Evolutionary conservation across 2,329 filamentous ascomycete genomes (phyloP), one percentile per base, ranked within the genome.

Genomic region (Microsporum ferrugineum): DNA sequence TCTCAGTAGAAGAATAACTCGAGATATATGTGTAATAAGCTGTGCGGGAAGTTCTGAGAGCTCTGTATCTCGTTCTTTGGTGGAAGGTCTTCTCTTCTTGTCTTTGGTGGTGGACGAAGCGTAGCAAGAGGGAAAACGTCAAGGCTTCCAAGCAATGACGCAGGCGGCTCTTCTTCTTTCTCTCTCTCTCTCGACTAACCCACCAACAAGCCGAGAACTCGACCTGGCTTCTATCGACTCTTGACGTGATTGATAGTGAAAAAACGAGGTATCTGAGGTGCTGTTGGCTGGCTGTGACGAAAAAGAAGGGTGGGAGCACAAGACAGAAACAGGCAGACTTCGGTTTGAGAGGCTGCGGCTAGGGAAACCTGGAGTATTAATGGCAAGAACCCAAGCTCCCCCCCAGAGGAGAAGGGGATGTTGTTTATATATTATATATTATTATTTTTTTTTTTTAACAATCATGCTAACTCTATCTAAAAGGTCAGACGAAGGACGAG

Each of bases 401-500:
- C 17, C 17, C 17, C 17, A 23, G 14, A 43, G n/a, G 39, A n/a
- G 39, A 43, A 23, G 45, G 17, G 7, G 45, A 12, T 14, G 45
- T 33, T 51, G 14, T 51, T 51, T 29, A 34, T 55, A 36, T 23
- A 55, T 27, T 51, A 3, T 27, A 23, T 51, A 12, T 6, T 51
- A 12, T 6, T 31, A 23, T 49, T 36, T 36, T 10, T 36, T 36
- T 36, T 36, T 10, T 36, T 36, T 2, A n/a, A 43, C 39, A n/a
- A 43, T 43, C n/a, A 43, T n/a, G 39, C 45, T 51, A 51, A 51
- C 27, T 51, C 45, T 51, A 51, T 51, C 43, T 23, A 51, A 23
- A 23, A 51, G 51, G 51, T 55, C 51, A 31, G 51, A 55, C 51
- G 33, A 36, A 34, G 51, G 51, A 55, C 51, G 45, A 51, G 27